Evolutionary conservation across 129 eudicot genomes (phyloP), one percentile per base, ranked within the genome.

Genomic region (Flaveria robusta): DNA sequence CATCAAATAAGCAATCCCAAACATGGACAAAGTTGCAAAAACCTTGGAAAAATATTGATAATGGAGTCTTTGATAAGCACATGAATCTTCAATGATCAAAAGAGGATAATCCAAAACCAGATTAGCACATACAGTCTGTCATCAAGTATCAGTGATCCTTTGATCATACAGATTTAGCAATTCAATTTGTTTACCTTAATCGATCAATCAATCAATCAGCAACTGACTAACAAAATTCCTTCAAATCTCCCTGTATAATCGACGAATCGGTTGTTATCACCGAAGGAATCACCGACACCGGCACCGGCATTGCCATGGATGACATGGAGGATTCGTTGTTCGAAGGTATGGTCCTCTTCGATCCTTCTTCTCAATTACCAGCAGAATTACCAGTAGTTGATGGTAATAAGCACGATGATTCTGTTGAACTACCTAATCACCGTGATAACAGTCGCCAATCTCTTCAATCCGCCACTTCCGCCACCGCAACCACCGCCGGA

Each of bases 271-370:
- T 49, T 55, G 39, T 34, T 34, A 34, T 18, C 51, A 20, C 82
- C 60, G 16, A 29, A 49, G 37, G 14, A 5, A 66, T 42, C 63
- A 58, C 13, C 23, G 42, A 46, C 3, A 15, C 51, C 9, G 80
- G 65, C 78, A 49, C 76, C 78, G 45, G 70, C 76, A 52, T 60
- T 49, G 54, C 71, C 15, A 68, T 74, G 84, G 84, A 81, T 73
- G 83, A 83, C 5, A 43, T 27, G 76, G 82, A 83, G 88, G 96
- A 83, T 26, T 90, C 96, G 15, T 85, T 90, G 43, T 90, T 90
- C 77, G 89, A 87, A 45, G 96, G 93, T 20, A 90, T 90, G 96
- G 88, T 87, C 20, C 82, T 90, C 41, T 81, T 90, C 29, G 71
- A 71, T 7, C 18, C 73, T 13, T 52, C 75, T 37, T 60, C 83